A percentile compares a stretch with the other conserved stretches of the same genome.
These are phyloP conservation scores for Neocallimastix lanati DNA, from an alignment of 192 early-diverging fungal species.

Conservation along the genomic window DNA sequence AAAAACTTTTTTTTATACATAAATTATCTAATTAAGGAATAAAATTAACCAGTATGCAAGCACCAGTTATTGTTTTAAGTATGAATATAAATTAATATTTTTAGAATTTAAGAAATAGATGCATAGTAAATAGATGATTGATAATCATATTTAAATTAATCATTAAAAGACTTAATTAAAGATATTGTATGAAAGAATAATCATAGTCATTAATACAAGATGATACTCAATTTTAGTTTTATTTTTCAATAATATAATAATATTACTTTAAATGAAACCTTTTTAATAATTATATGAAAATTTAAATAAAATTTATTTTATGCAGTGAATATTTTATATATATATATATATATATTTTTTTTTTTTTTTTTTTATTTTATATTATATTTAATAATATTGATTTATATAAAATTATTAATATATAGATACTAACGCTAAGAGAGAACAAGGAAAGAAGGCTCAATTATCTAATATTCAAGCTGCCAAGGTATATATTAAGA, in stretches of 20 bases:
- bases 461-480: conserved; percentile 95
- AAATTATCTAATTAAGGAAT: neutral
- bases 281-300: too few species aligned
- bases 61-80: conserved; percentile 78
- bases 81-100: conserved; percentile 10
- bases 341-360: too few species aligned
- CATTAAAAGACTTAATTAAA: too few species aligned
- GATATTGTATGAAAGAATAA: too few species aligned
- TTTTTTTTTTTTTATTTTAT: too few species aligned
- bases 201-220: too few species aligned
- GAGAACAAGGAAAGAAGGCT: conserved; percentile 89
- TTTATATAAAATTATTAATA: neutral
- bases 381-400: neutral
- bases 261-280: too few species aligned
- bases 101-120: neutral
- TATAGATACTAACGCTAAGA: conserved; percentile 67
- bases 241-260: too few species aligned
- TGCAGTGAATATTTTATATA: too few species aligned
- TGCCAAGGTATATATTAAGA: conserved; percentile 66
- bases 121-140: neutral
- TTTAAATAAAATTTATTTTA: too few species aligned
- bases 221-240: too few species aligned
- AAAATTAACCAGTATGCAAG: conserved; percentile 28
- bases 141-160: too few species aligned
- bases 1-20: neutral